Percentiles rank a stretch among this genome's conserved stretches.
Conservation (phyloP, 805 yeast species). For the Candida khao-thaluensis region DNA sequence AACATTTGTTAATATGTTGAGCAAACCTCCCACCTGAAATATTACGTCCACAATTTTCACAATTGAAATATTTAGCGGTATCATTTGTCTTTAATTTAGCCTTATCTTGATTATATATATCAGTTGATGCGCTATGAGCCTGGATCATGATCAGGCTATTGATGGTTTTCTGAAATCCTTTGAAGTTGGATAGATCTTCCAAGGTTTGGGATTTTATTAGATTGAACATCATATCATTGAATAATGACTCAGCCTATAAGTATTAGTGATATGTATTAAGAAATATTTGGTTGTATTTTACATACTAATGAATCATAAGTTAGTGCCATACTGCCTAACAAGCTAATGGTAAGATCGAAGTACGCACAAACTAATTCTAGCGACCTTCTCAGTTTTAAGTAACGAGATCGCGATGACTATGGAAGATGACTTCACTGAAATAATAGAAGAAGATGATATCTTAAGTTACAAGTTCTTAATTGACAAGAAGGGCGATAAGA, state of each 20-base stretch:
- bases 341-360: too few relatives aligned
- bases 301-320: slow-evolving; percentile 17
- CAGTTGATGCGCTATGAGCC: slow-evolving; percentile 25
- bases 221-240: slow-evolving; percentile 32
- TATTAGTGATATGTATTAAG: not conserved
- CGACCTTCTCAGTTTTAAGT: not conserved
- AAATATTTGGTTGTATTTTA: too few relatives aligned
- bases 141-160: slow-evolving; percentile 16
- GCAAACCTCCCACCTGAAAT: slow-evolving; percentile 93
- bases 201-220: slow-evolving; percentile 33
- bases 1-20: slow-evolving; percentile 86
- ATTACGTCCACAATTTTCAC: slow-evolving; percentile 79
- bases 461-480: slow-evolving; percentile 33
- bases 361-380: too few relatives aligned
- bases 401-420: slow-evolving; percentile 6
- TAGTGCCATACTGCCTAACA: slow-evolving; percentile 9
- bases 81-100: slow-evolving; percentile 44
- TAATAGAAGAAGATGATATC: slow-evolving; percentile 24
- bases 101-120: slow-evolving; percentile 53
- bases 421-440: slow-evolving; percentile 8
- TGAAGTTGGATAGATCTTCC: slow-evolving; percentile 22
- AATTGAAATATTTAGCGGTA: slow-evolving; percentile 61
- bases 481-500: not conserved
- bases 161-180: slow-evolving; percentile 19
- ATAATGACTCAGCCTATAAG: slow-evolving; percentile 38